Evolutionary conservation across 805 yeast species (phyloP).

Genomic region (Starmerella roubikii): DNA sequence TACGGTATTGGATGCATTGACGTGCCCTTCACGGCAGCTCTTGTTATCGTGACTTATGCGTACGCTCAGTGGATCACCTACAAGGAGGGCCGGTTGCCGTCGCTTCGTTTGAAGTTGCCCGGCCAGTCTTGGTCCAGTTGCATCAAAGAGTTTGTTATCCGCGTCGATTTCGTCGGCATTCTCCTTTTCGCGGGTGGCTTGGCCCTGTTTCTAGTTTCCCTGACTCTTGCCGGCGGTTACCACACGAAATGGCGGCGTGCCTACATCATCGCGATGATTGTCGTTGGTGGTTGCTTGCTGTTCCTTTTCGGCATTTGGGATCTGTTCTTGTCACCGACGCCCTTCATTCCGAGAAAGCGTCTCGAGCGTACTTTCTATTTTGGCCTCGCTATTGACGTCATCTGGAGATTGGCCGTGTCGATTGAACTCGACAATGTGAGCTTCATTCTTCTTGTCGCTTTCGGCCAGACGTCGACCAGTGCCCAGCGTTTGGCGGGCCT

Average conservation of each 20-base stretch:
- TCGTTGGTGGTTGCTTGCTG: conserved; percentile 47
- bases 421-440: conserved; percentile 58
- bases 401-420: conserved; percentile 47
- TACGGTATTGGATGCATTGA: conserved; percentile 70
- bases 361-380: conserved; percentile 51
- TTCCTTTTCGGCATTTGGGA: conserved; percentile 54
- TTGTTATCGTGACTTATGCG: conserved; percentile 39
- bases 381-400: conserved; percentile 43
- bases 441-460: conserved; percentile 52
- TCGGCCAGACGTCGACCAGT: conserved; percentile 42
- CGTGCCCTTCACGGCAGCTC: conserved; percentile 49
- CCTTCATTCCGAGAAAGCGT: conserved; percentile 45
- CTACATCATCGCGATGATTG: conserved; percentile 52
- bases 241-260: conserved; percentile 43
- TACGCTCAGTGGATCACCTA: conserved; percentile 46
- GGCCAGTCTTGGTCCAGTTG: conserved; percentile 26
- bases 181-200: conserved; percentile 40
- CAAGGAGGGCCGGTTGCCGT: conserved; percentile 27
- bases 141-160: conserved; percentile 35
- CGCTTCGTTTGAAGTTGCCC: conserved; percentile 1
- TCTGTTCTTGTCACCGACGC: conserved; percentile 27
- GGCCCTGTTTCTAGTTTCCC: conserved; percentile 55
- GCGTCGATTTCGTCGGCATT: conserved; percentile 51
- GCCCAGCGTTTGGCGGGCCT: conserved; percentile 54
- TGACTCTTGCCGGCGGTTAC: conserved; percentile 62